Evolutionary conservation across 805 yeast genomes (phyloP).

Genomic region (Candida xyloterini): DNA sequence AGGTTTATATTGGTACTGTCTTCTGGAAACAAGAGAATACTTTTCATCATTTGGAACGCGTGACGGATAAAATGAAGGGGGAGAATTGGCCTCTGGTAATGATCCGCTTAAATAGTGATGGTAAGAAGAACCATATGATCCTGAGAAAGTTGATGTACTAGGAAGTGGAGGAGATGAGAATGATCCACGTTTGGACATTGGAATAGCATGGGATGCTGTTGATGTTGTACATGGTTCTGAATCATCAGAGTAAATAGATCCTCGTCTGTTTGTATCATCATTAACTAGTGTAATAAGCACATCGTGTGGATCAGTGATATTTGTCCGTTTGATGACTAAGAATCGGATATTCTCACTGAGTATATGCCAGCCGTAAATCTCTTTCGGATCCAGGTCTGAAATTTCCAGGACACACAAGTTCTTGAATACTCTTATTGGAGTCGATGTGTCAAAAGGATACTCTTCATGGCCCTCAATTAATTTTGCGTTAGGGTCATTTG

Average conservation of each 20-base stretch:
- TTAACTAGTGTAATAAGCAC: conserved; percentile 49
- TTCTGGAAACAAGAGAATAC: conserved; percentile 18
- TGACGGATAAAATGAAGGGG: conserved; percentile 18
- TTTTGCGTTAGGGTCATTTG: conserved; percentile 57
- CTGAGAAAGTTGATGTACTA: conserved; percentile 8
- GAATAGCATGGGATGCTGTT: conserved; percentile 19
- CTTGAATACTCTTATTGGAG: conserved; percentile 60
- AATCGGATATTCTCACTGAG: conserved; percentile 54
- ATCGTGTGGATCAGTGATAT: conserved; percentile 51
- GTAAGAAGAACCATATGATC: conserved; percentile 22
- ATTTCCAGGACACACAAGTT: conserved; percentile 61
- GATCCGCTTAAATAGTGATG: conserved; percentile 28
- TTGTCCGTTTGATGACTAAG: conserved; percentile 50
- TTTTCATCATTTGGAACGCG: conserved; percentile 18
- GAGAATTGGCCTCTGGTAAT: conserved; percentile 23
- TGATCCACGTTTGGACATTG: conserved; percentile 20
- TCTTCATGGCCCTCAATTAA: conserved; percentile 63
- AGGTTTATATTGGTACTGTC: conserved; percentile 26
- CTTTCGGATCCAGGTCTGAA: conserved; percentile 59
- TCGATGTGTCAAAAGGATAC: conserved; percentile 68
- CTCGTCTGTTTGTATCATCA: conserved; percentile 42
- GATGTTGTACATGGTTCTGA: conserved; percentile 17
- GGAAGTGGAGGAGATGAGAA: conserved; percentile 21
- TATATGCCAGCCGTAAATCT: conserved; percentile 62
- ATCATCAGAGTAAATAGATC: conserved; percentile 24